Conservation (phyloP, 371 early-diverging fungal genomes). For the Sporodiniella umbellata region DNA sequence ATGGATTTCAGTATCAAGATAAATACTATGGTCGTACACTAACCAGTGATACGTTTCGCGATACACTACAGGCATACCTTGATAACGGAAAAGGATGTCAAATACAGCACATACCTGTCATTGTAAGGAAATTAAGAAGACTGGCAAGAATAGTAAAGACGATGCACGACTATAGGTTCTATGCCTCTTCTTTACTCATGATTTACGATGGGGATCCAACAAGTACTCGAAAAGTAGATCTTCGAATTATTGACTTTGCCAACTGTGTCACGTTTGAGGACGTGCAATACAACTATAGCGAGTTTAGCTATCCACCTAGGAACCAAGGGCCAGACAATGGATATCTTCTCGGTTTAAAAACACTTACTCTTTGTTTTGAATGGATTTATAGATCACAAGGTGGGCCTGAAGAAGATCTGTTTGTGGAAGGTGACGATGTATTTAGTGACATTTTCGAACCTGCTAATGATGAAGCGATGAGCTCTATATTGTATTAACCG, state of each 20-base stretch:
- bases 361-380: conserved; percentile 64
- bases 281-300: conserved; percentile 18
- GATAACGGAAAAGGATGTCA: conserved; percentile 76
- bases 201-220: conserved; percentile 41
- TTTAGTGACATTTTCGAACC: conserved; percentile 33
- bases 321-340: conserved; percentile 72
- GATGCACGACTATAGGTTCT: conserved; percentile 84
- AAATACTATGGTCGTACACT: conserved; percentile 94
- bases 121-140: conserved; percentile 69
- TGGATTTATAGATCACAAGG: conserved; percentile 53
- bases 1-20: conserved; percentile 76
- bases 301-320: conserved; percentile 63
- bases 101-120: conserved; percentile 75
- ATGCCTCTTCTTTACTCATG: conserved; percentile 79
- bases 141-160: conserved; percentile 70
- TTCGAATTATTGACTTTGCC: conserved; percentile 94
- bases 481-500: conserved; percentile 2
- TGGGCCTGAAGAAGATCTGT: conserved; percentile 30
- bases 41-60: conserved; percentile 69
- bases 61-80: conserved; percentile 79
- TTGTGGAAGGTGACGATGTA: conserved; percentile 19
- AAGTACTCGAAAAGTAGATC: conserved; percentile 50
- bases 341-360: conserved; percentile 71
- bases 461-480: conserved; percentile 22
- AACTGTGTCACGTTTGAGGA: conserved; percentile 60